Conservation (phyloP, 768 basidiomycete genomes). For the Grammothele lineata region DNA sequence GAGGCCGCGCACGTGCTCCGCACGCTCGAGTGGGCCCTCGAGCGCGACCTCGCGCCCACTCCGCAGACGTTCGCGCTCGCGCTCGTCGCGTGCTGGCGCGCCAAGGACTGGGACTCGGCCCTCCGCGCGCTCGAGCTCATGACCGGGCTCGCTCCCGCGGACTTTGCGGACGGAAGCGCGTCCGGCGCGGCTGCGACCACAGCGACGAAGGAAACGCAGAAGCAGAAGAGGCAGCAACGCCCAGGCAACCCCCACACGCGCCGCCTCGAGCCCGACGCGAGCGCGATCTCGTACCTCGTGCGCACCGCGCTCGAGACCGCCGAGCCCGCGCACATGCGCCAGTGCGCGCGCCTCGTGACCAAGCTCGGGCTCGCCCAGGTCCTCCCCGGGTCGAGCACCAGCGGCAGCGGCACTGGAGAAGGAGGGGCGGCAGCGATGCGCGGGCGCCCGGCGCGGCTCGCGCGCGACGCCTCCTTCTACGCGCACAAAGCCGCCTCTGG, state of each 20-base stretch:
- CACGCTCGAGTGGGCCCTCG: constrained; percentile 66
- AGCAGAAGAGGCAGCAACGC: too few species aligned
- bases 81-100: constrained; percentile 59
- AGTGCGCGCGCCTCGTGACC: constrained; percentile 56
- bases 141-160: constrained; percentile 48
- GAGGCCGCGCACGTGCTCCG: constrained; percentile 50
- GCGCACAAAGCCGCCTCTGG: constrained; percentile 28
- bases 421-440: not conserved
- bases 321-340: constrained; percentile 48
- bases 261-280: constrained; percentile 42
- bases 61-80: constrained; percentile 52
- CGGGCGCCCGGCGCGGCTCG: not conserved
- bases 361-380: constrained; percentile 40
- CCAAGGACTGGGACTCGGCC: constrained; percentile 58
- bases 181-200: constrained; percentile 29
- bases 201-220: too few species aligned
- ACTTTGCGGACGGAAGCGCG: constrained; percentile 16
- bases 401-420: not conserved
- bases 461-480: constrained; percentile 9
- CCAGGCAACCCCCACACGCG: constrained; percentile 12
- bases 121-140: constrained; percentile 61
- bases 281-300: constrained; percentile 52
- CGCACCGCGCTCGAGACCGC: constrained; percentile 53
- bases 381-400: constrained; percentile 16
- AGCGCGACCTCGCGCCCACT: constrained; percentile 42